Base-by-base conservation (phyloP, 352 stramenopile genomes). In the Globisporangium sylvaticum region DNA sequence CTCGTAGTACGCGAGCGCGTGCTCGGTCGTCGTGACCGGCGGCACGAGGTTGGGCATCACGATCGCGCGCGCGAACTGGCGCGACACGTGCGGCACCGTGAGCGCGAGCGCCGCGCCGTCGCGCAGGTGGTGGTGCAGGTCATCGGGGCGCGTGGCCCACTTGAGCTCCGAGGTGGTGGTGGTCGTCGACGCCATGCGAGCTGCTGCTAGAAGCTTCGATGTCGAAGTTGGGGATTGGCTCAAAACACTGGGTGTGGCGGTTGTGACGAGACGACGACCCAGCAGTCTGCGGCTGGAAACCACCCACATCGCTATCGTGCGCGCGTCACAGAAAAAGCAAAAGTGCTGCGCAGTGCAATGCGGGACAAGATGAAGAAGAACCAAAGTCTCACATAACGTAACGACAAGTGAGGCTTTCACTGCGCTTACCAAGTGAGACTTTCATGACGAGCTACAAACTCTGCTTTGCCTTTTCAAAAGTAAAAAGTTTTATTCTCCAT, bases 41-140 rank as follows among this genome's bases (percentile, higher is more conserved):
- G 98, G 97, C 75, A 98, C 95, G 9, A 99, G 79, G 80, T 99
- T 99, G 54, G 98, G 98, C 98, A 99, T 99, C 31, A 97, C 96
- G 64, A 99, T 94, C 74, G 86, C 91, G 34, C 85, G 84, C 54
- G 82, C 82, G 65, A 97, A 97, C 70, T 94, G 87, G 66, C 73
- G 76, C 58, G 87, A 73, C n/a, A 92, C 89, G 67, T 96, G 85
- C 48, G 74, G 71, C 65, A 97, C 89, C 20, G 87, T 95, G 63
- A 93, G 78, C 80, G 69, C 74, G 62, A 97, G 78, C n/a, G 73
- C 91, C 60, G 82, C 72, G 70, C 79, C 92, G 68, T 98, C 95
- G 20, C 98, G 91, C 65, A 99, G 88, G 78, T 99, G 98, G 76
- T 99, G 95, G 86, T 99, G 97, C 73, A 98, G 97, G 79, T 99